Percentiles rank a stretch among this genome's conserved stretches.
phyloP scores from a whole-genome alignment of 805 yeast genomes.

The Ogataea methylovora region DNA sequence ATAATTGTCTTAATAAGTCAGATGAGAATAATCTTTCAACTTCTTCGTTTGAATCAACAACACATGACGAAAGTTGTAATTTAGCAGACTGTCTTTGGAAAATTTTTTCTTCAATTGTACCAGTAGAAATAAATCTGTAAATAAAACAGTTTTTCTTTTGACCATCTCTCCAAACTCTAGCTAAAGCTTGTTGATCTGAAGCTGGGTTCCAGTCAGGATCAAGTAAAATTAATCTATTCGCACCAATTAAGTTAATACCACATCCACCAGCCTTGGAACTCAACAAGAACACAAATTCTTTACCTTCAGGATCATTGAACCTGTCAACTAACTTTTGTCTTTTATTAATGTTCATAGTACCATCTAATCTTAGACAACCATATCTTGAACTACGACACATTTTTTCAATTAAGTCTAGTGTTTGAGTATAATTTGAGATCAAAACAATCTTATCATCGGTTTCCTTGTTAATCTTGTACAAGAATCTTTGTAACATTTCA shows the following conservation, averaged over 20 bases:
- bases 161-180: constrained; percentile 98
- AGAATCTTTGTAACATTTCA: constrained; percentile 74
- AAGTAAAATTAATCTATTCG: constrained; percentile 77
- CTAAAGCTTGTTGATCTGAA: constrained; percentile 94
- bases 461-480: constrained; percentile 65
- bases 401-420: constrained; percentile 81
- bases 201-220: constrained; percentile 99
- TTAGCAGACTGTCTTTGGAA: constrained; percentile 95
- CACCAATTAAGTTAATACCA: constrained; percentile 95
- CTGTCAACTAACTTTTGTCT: constrained; percentile 87
- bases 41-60: constrained; percentile 93
- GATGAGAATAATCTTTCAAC: constrained; percentile 88
- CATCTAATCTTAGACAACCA: constrained; percentile 81
- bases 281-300: constrained; percentile 80
- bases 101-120: constrained; percentile 90
- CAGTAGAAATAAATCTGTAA: constrained; percentile 83
- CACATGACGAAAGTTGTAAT: constrained; percentile 86
- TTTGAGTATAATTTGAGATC: constrained; percentile 91
- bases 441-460: constrained; percentile 93
- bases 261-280: constrained; percentile 99
- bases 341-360: constrained; percentile 86
- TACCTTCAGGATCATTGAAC: constrained; percentile 84
- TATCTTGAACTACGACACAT: constrained; percentile 72
- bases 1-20: constrained; percentile 70
- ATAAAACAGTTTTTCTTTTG: constrained; percentile 96